Conservation (phyloP, 1,139 yeast genomes). For the Schwanniomyces etchellsii region DNA sequence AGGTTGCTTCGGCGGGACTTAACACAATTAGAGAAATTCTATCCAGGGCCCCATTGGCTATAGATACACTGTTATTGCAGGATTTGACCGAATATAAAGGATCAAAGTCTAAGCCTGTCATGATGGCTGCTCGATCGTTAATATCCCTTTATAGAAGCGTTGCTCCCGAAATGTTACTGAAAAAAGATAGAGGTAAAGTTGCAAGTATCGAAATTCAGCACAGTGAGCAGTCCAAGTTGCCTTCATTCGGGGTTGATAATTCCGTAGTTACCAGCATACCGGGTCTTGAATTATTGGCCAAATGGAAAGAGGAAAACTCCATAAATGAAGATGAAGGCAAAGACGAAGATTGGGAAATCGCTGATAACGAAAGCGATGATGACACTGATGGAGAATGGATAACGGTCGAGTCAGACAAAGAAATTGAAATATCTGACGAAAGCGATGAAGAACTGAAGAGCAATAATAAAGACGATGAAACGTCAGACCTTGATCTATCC, state of each 20-base stretch:
- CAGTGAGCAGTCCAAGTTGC: slow-evolving; percentile 41
- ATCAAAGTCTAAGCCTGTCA: slow-evolving; percentile 88
- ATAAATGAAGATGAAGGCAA: slow-evolving; percentile 33
- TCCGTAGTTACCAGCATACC: slow-evolving; percentile 65
- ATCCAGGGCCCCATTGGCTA: slow-evolving; percentile 89
- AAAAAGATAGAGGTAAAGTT: slow-evolving; percentile 87
- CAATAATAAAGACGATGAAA: slow-evolving; percentile 42
- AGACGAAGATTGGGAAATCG: slow-evolving; percentile 40
- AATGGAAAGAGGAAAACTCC: slow-evolving; percentile 75
- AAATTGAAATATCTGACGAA: slow-evolving; percentile 40
- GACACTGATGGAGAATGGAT: slow-evolving; percentile 64
- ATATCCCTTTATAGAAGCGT: slow-evolving; percentile 83
- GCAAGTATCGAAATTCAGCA: slow-evolving; percentile 77
- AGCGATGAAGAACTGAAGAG: slow-evolving; percentile 31
- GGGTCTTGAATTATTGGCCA: slow-evolving; percentile 82
- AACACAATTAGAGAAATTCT: slow-evolving; percentile 91
- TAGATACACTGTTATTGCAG: slow-evolving; percentile 78
- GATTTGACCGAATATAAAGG: slow-evolving; percentile 89
- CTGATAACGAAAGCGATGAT: slow-evolving; percentile 38
- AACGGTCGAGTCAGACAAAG: slow-evolving; percentile 53
- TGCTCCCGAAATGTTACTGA: slow-evolving; percentile 90
- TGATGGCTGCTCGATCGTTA: slow-evolving; percentile 91
- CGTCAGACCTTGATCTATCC: slow-evolving; percentile 12
- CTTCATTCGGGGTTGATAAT: slow-evolving; percentile 70
- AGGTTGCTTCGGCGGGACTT: slow-evolving; percentile 96